Evolutionary conservation across 495 filamentous ascomycete genomes (phyloP), one percentile per base, ranked within the genome.

Genomic region (Hypoxylon lienhwacheense): DNA sequence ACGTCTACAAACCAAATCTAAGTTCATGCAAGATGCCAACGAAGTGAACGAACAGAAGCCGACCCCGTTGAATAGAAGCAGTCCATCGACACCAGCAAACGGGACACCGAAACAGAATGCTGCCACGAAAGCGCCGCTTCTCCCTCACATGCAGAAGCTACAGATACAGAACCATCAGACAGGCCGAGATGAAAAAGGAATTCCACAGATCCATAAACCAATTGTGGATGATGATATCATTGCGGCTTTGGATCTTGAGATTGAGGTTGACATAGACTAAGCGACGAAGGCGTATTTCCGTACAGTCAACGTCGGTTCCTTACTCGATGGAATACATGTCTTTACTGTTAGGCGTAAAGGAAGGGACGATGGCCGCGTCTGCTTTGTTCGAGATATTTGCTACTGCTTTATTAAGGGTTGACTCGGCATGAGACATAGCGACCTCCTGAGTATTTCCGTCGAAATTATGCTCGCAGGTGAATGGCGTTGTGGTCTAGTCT

Each of bases 211-310:
- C 48, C 78, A 83, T 37, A 81, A 84, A 63, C 84, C 85, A 14
- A 81, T 91, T 43, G 87, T 84, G 71, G 88, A 91, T 47, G 89
- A 95, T 57, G 89, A 92, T 66, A 86, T 90, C 54, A 90, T 95
- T 64, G 89, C 85, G 0, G 79, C 84, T 10, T 70, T 92, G 66
- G 89, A 92, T 68, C 69, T 95, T 53, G 89, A 87, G 7, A 88
- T 93, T 60, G 89, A 93, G 47, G 82, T 89, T 48, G 85, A 89
- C 19, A 87, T 90, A 47, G 61, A 67, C 41, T 67, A 65, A 26
- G 25, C 6, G 41, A 26, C 10, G 32, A 10, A 24, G 24, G 14
- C 26, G 21, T 16, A 4, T 43, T 43, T 43, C 40, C 11, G 12
- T 24, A 29, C 24, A 45, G 10, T 32, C 20, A 7, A 19, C 26